phyloP scores from a whole-genome alignment of 129 eudicot genomes.

The Helianthus tuberosus region DNA sequence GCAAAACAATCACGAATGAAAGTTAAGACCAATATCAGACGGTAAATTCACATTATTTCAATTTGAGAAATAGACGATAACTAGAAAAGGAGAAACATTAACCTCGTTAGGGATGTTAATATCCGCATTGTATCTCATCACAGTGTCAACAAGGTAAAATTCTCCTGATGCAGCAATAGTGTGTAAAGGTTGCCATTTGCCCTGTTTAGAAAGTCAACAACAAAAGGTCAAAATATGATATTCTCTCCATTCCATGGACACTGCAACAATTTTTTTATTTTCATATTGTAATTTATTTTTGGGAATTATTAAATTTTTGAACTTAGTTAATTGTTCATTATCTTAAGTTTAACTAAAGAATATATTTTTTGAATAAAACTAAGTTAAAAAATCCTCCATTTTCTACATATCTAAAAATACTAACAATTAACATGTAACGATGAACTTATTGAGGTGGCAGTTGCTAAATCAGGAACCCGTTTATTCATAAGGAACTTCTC shows the following conservation, averaged over 20 bases:
- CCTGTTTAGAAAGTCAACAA: slow-evolving; percentile 51
- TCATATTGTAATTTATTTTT: neutral
- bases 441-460: slow-evolving; percentile 87
- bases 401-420: neutral
- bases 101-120: slow-evolving; percentile 78
- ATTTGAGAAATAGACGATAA: neutral
- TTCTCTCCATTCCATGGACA: slow-evolving; percentile 2
- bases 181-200: slow-evolving; percentile 92
- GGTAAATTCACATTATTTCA: slow-evolving; percentile 8
- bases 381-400: slow-evolving; percentile 4
- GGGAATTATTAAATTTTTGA: too few species aligned
- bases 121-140: slow-evolving; percentile 69
- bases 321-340: neutral
- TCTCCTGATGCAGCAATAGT: slow-evolving; percentile 92
- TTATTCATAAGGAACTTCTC: slow-evolving; percentile 78
- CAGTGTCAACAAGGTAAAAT: slow-evolving; percentile 66
- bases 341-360: neutral
- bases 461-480: slow-evolving; percentile 76
- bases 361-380: neutral
- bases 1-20: slow-evolving; percentile 26
- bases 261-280: neutral
- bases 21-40: slow-evolving; percentile 13
- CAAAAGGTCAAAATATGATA: slow-evolving; percentile 15
- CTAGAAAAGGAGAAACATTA: slow-evolving; percentile 2
- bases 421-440: neutral